A percentile compares a stretch with the other conserved stretches of the same genome.
phyloP scores from a whole-genome alignment of 768 basidiomycete genomes.

The Panaeolus cyanescens region DNA sequence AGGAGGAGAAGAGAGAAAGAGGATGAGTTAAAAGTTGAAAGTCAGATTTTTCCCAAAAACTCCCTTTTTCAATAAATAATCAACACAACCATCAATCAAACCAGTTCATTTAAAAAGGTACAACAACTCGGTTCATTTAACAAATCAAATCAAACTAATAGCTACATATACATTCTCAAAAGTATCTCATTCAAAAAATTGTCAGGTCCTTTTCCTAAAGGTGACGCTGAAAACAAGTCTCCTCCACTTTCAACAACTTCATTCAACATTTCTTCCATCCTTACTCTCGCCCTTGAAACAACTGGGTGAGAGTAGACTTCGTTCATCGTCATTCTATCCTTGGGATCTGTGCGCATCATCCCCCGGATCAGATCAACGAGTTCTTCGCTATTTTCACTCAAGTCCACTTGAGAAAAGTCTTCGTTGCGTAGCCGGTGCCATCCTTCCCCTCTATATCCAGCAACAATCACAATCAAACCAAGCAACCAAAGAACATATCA shows the following conservation, averaged over 20 bases:
- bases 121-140: too few species aligned
- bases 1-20: conserved; percentile 35
- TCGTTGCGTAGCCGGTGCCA: conserved; percentile 94
- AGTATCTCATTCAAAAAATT: conserved; percentile 67
- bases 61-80: background rate
- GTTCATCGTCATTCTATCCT: conserved; percentile 54
- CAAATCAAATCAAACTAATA: background rate
- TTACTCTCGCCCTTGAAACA: conserved; percentile 59
- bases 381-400: conserved; percentile 62
- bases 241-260: conserved; percentile 34
- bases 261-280: conserved; percentile 58
- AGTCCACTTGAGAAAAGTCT: conserved; percentile 86
- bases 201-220: conserved; percentile 55
- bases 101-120: conserved; percentile 1
- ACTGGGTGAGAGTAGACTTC: conserved; percentile 63
- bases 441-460: conserved; percentile 69
- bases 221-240: conserved; percentile 58
- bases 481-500: conserved; percentile 14
- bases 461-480: conserved; percentile 29
- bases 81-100: background rate
- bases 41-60: too few species aligned
- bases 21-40: conserved; percentile 24
- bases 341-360: conserved; percentile 80
- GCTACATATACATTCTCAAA: conserved; percentile 32
- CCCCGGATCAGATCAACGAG: conserved; percentile 67